These are phyloP conservation scores for Parmelia sp. DNA, from an alignment of 495 filamentous ascomycete species.

Conservation along the genomic window DNA sequence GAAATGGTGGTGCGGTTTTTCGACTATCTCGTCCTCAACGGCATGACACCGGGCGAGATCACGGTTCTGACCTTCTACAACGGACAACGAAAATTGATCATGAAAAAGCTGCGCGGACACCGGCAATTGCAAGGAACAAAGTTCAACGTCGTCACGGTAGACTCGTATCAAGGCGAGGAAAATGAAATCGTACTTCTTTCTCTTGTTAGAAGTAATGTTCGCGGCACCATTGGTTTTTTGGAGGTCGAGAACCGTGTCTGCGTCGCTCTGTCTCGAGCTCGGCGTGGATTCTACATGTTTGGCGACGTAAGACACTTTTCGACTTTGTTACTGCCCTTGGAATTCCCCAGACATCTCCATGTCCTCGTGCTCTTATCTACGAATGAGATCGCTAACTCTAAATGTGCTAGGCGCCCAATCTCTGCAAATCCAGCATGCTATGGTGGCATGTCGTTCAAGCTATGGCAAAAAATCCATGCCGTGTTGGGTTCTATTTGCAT, in stretches of 20 bases:
- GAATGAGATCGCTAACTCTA: no score
- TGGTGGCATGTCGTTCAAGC: conserved; percentile 37
- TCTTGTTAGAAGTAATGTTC: conserved; percentile 64
- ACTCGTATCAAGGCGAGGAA: conserved; percentile 93
- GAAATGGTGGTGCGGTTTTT: conserved; percentile 71
- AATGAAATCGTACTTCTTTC: conserved; percentile 83
- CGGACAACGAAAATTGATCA: conserved; percentile 66
- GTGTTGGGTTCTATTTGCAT: conserved; percentile 36
- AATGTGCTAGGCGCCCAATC: conserved; percentile 58
- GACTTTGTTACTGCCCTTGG: no score
- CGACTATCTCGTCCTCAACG: conserved; percentile 65
- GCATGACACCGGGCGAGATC: conserved; percentile 52
- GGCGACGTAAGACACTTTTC: no score
- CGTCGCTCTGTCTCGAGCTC: conserved; percentile 84
- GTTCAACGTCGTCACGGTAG: conserved; percentile 75
- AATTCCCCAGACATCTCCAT: no score
- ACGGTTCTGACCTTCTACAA: conserved; percentile 90
- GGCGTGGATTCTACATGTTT: conserved; percentile 78
- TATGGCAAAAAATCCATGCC: conserved; percentile 29
- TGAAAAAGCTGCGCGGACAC: conserved; percentile 46
- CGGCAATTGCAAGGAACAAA: conserved; percentile 40
- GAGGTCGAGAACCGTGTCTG: conserved; percentile 72
- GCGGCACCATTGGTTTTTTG: conserved; percentile 60
- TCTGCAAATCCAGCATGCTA: conserved; percentile 35
- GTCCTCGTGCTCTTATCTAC: no score